These are phyloP conservation scores for Colletotrichum sp. DNA, from an alignment of 2,329 filamentous ascomycete species.

Conservation along the genomic window DNA sequence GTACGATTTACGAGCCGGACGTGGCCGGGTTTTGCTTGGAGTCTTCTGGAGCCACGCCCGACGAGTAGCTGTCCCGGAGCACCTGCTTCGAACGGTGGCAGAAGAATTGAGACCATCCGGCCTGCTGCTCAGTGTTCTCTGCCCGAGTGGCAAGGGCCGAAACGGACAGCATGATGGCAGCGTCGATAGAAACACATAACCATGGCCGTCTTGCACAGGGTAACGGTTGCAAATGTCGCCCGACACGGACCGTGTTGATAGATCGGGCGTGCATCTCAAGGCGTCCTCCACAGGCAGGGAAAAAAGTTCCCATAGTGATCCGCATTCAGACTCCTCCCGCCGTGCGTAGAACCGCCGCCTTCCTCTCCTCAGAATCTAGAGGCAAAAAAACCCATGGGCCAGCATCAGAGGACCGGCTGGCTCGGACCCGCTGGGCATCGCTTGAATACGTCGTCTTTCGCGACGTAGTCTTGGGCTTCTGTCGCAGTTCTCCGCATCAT, in stretches of 20 bases:
- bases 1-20: conserved; percentile 20
- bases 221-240: not conserved
- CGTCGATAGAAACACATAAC: not conserved
- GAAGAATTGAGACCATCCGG: not conserved
- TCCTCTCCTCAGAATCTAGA: not conserved
- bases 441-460: not conserved
- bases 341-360: not conserved
- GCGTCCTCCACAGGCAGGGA: not conserved
- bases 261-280: not conserved
- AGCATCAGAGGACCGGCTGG: not conserved
- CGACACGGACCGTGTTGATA: not conserved
- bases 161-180: not conserved
- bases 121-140: not conserved
- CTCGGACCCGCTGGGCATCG: not conserved
- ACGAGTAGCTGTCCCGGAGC: not conserved
- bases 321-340: not conserved
- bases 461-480: not conserved
- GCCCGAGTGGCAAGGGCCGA: not conserved
- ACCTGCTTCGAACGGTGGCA: not conserved
- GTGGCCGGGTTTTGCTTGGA: not conserved
- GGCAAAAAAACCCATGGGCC: not conserved
- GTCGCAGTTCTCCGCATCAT: not conserved
- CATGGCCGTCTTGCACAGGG: not conserved
- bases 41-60: not conserved
- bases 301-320: not conserved